Percentiles rank a stretch among this genome's conserved stretches.
Evolutionary conservation across 805 yeast genomes (phyloP).

Genomic region (Wickerhamomyces strasburgensis): DNA sequence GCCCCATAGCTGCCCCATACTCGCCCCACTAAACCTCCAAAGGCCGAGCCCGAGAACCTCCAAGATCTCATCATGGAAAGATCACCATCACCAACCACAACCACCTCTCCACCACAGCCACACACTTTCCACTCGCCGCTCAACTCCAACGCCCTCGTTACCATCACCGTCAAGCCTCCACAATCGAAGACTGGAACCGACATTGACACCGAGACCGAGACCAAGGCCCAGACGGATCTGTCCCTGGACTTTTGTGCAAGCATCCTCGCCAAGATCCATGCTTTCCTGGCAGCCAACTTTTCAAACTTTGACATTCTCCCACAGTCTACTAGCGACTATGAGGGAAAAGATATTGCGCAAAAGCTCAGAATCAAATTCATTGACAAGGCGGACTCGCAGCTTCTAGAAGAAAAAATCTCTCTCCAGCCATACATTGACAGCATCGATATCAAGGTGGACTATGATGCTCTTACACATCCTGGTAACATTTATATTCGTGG

Average conservation of each 20-base stretch:
- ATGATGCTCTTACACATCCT: conserved; percentile 41
- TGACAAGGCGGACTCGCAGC: conserved; percentile 16
- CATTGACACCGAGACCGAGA: background rate
- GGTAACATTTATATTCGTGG: conserved; percentile 53
- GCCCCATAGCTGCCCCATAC: too few relatives aligned
- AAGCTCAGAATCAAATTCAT: conserved; percentile 17
- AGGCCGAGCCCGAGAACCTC: too few relatives aligned
- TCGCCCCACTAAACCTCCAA: too few relatives aligned
- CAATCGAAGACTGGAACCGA: too few relatives aligned
- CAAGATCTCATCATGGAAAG: too few relatives aligned
- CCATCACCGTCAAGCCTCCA: conserved; percentile 5
- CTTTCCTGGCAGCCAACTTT: background rate
- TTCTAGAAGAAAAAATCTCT: conserved; percentile 4
- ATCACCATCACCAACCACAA: too few relatives aligned
- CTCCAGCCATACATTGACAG: background rate
- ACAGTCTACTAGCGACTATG: conserved; percentile 1
- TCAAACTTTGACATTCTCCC: conserved; percentile 9
- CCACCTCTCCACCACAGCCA: too few relatives aligned
- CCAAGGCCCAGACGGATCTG: background rate
- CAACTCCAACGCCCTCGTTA: conserved; percentile 23
- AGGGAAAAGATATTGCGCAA: too few relatives aligned
- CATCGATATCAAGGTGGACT: conserved; percentile 17
- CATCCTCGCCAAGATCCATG: background rate
- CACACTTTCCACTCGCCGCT: conserved; percentile 19
- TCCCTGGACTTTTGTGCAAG: conserved; percentile 3